Percentiles rank a stretch among this genome's conserved stretches.
Conservation (phyloP, 2,329 filamentous ascomycete species). For the Alternaria postmessia region DNA sequence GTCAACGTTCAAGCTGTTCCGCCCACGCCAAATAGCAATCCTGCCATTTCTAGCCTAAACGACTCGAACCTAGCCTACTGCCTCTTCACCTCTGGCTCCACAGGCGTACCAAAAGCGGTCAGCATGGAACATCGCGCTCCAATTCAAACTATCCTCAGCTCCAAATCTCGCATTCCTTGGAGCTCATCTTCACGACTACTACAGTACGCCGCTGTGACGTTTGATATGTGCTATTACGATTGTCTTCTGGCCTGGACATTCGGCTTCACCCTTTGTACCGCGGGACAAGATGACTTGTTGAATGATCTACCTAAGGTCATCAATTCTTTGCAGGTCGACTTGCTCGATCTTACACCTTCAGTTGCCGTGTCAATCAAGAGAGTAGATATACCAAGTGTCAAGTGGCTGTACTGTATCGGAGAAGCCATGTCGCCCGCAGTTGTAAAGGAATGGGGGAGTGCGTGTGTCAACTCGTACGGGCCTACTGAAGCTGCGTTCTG, state of each 20-base stretch:
- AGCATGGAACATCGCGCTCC: slow-evolving; percentile 53
- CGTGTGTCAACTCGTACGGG: slow-evolving; percentile 57
- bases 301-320: slow-evolving; percentile 49
- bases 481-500: slow-evolving; percentile 57
- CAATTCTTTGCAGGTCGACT: slow-evolving; percentile 44
- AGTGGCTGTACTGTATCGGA: slow-evolving; percentile 57
- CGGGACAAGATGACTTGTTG: slow-evolving; percentile 50
- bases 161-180: slow-evolving; percentile 52
- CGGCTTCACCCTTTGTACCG: slow-evolving; percentile 54
- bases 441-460: slow-evolving; percentile 48
- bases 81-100: slow-evolving; percentile 56
- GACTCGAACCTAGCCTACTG: slow-evolving; percentile 51
- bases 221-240: slow-evolving; percentile 59
- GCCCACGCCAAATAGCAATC: slow-evolving; percentile 28
- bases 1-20: slow-evolving; percentile 29
- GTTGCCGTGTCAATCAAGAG: slow-evolving; percentile 49
- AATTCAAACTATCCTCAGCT: slow-evolving; percentile 53
- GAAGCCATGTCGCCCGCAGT: slow-evolving; percentile 54
- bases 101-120: slow-evolving; percentile 55
- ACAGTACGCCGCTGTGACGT: slow-evolving; percentile 55
- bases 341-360: slow-evolving; percentile 56
- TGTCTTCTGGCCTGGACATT: slow-evolving; percentile 57
- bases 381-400: slow-evolving; percentile 46
- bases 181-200: slow-evolving; percentile 48
- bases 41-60: slow-evolving; percentile 33